Base-by-base conservation (phyloP, 352 stramenopile genomes). In the Globisporangium uncinulatum region DNA sequence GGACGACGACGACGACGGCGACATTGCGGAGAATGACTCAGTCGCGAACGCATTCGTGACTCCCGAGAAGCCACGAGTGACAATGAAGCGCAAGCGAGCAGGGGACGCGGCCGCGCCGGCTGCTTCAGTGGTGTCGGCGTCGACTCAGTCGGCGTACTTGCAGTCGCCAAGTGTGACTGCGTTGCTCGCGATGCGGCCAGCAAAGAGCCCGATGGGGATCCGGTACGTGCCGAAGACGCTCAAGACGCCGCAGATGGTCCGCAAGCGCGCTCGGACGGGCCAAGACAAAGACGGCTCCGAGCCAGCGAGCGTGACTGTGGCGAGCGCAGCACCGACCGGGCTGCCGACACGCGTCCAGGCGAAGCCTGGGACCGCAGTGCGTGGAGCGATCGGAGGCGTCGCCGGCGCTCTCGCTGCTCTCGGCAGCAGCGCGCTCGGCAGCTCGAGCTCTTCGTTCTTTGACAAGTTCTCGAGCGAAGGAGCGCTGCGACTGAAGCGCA, bases 391-490 rank as follows among this genome's bases (percentile, higher is more conserved):
- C 69, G 2, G 79, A 81, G 61, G 83, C 78, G 45, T 50, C 4
- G 59, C 50, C 56, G 21, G 45, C 37, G 61, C 50, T 46, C 47
- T 63, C 37, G 57, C 57, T 29, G n/a, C 47, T 6, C 34, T 29
- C 3, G 31, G 34, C 6, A 19, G 41, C 14, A 21, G 36, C 32
- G 49, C 69, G 19, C 71, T 59, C 57, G 60, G 66, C 21, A 62
- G 50, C 19, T 60, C 59, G 3, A 62, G 64, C 0, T 29, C 59
- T 20, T 76, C 71, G 7, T 79, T 76, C 47, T 92, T 92, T 51
- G 81, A 92, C 46, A 74, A 74, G n/a, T 92, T 92, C 66, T 76
- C 89, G 43, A 89, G 87, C 54, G 80, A 66, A 7, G 62, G 56
- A 1, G 83, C 86, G 54, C 78, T 76, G 17, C 69, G 77, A 20